Base-by-base conservation (phyloP, 2,329 filamentous ascomycete genomes). In the Beauveria scarabaeidicola region DNA sequence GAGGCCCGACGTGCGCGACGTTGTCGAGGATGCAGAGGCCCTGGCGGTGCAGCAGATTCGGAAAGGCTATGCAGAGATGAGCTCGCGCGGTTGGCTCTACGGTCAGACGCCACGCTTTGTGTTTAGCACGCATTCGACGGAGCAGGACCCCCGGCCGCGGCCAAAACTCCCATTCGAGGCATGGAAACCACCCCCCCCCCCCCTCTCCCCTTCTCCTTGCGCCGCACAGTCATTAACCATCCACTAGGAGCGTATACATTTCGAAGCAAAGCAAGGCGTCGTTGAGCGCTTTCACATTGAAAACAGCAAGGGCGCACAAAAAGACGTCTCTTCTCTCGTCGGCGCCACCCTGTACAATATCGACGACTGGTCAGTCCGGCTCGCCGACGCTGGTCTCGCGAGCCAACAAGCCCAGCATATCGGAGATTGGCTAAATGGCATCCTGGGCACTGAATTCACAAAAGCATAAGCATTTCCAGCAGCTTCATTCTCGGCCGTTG, bases 61-160 rank as follows among this genome's bases (percentile, higher is more conserved):
- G n/a, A 64, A 66, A 23, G 72, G 71, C 1, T 70, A 70, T 38
- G 63, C 65, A 5, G 72, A 73, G 62, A 52, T 66, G 41, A 64
- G 85, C 80, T 86, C 85, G 0, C 72, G 75, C 3, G 82, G 85
- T 11, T 97, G 91, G 91, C 87, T 88, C 61, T 96, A 88, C 72
- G 83, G 83, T 2, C 91, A 96, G 74, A 96, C 92, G 2, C 92
- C 92, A 1, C 86, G 87, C 59, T 97, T 96, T 70, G 84, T 81
- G 8, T 85, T 93, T 65, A 84, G 83, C 3, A 85, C 81, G 3
- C 75, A 81, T 70, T 73, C 86, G 41, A 80, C 79, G 63, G 76
- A 84, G 63, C 76, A 84, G 46, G 78, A 88, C 72, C 75, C 82
- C 59, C 74, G 85, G 59, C 73, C 79, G 61, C 76, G 84, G 43